phyloP scores from a whole-genome alignment of 1,284 basidiomycete genomes.

The Tilletia walkeri region DNA sequence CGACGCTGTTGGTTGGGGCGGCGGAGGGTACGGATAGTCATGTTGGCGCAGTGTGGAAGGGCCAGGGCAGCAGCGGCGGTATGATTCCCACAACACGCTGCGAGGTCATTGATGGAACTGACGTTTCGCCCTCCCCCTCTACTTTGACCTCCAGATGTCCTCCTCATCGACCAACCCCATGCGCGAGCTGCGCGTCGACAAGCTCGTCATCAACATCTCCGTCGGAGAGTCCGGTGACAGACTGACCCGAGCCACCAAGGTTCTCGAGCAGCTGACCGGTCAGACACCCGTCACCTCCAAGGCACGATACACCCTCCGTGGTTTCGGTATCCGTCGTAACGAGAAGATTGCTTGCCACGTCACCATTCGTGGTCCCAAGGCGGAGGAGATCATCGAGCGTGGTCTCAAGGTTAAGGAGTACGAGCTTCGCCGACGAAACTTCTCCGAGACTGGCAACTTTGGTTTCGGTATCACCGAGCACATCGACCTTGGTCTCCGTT shows the following conservation, averaged over 20 bases:
- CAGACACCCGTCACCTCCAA: slow-evolving; percentile 99
- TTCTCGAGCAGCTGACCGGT: slow-evolving; percentile 98
- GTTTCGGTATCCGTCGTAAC: slow-evolving; percentile 99
- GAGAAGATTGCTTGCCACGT: slow-evolving; percentile 99
- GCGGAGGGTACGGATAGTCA: no score
- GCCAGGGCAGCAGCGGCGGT: no score
- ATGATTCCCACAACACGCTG: no score
- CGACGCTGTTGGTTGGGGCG: no score
- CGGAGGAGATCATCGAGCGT: slow-evolving; percentile 97
- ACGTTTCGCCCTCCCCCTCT: background rate
- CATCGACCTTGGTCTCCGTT: slow-evolving; percentile 94
- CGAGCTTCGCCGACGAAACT: slow-evolving; percentile 85
- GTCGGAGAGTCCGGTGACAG: slow-evolving; percentile 99
- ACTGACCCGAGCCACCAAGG: slow-evolving; percentile 97
- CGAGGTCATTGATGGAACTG: no score
- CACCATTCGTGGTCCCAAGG: slow-evolving; percentile 98
- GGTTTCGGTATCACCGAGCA: slow-evolving; percentile 80
- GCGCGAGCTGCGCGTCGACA: slow-evolving; percentile 91
- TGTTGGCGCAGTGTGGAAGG: no score
- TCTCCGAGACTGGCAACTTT: slow-evolving; percentile 97
- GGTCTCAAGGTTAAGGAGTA: slow-evolving; percentile 99
- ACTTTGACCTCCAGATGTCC: background rate
- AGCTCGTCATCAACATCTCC: slow-evolving; percentile 99
- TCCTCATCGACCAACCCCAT: slow-evolving; percentile 23
- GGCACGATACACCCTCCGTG: slow-evolving; percentile 98